Base-by-base conservation (phyloP, 768 basidiomycete species). In the Brasilioporus rufonigricans region DNA sequence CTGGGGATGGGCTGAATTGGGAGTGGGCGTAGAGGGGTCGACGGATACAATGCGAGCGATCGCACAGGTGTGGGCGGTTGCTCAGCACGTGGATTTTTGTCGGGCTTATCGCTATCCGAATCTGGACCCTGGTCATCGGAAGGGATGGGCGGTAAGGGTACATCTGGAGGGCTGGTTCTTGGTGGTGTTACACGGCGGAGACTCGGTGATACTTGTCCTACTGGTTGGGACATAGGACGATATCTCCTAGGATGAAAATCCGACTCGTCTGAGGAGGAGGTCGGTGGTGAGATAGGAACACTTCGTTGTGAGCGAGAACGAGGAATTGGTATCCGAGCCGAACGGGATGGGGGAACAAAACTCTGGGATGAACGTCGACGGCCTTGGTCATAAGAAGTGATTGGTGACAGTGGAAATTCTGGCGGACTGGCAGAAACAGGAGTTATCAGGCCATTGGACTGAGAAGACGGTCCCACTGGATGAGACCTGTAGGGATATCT, bases 111-210 rank as follows among this genome's bases (percentile, higher is more conserved):
- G 19, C 6, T 18, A 21, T 55, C 29, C 11, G 39, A 46, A 2
- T 41, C 23, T 21, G 31, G 0, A 11, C 23, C 35, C 19, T 46
- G 57, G 27, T 50, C 57, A 39, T 29, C 31, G 38, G 59, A 44
- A 4, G 67, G 67, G 36, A 66, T 40, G 6, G 66, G 62, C 1
- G 67, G 66, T 36, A 69, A 49, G 18, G 66, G 63, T 8, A 46
- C 21, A 13, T 50, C 54, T 7, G 66, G 67, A 44, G 65, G 60
- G 33, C 21, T 8, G 24, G 51, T 38, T 19, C 1, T 51, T 21
- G 66, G 59, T 13, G 53, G 57, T 10, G 62, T 51, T 16, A 52
- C 45, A 35, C 54, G 54, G 24, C 46, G 58, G 24, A 10, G 29
- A 36, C 38, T 19, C 5, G 54, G 39, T n/a, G 65, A 56, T 4